Evolutionary conservation across 2,329 filamentous ascomycete genomes (phyloP).

Genomic region (Lecanicillium sp.): DNA sequence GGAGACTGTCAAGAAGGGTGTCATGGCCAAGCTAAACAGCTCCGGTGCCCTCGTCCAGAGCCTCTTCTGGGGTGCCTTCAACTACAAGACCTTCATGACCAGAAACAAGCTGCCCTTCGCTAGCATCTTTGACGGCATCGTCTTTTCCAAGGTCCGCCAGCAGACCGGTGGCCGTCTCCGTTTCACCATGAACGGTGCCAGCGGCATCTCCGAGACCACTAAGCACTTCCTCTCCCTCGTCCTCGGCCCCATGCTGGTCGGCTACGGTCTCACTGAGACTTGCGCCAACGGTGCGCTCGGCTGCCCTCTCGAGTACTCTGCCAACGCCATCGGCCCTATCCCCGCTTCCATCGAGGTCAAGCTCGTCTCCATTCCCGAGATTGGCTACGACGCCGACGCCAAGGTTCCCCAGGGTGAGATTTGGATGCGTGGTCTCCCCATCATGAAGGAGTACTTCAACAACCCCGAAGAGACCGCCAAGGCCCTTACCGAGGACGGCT

Average conservation of each 20-base stretch:
- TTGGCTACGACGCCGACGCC: constrained; percentile 73
- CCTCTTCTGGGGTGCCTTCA: constrained; percentile 67
- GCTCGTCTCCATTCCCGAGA: constrained; percentile 81
- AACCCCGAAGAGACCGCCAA: constrained; percentile 80
- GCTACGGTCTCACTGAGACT: constrained; percentile 94
- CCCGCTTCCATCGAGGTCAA: constrained; percentile 79
- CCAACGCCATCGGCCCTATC: constrained; percentile 69
- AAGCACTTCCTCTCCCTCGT: constrained; percentile 87
- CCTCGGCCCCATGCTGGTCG: constrained; percentile 87
- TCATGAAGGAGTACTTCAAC: constrained; percentile 74
- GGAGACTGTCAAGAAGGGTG: constrained; percentile 96
- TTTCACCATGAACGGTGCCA: constrained; percentile 91
- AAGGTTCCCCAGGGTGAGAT: constrained; percentile 87
- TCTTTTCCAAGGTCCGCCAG: constrained; percentile 89
- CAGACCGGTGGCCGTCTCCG: constrained; percentile 83
- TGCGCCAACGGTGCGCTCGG: constrained; percentile 76
- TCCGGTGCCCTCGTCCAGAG: constrained; percentile 64
- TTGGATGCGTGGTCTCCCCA: constrained; percentile 71
- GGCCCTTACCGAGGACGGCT: constrained; percentile 74
- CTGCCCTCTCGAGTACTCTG: constrained; percentile 79
- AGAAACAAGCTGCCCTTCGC: constrained; percentile 57
- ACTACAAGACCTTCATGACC: constrained; percentile 54
- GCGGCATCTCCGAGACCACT: constrained; percentile 81
- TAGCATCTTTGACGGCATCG: constrained; percentile 67
- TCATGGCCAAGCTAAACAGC: constrained; percentile 70